phyloP scores from a whole-genome alignment of 2,329 filamentous ascomycete species.

The Plectosphaerella plurivora region DNA sequence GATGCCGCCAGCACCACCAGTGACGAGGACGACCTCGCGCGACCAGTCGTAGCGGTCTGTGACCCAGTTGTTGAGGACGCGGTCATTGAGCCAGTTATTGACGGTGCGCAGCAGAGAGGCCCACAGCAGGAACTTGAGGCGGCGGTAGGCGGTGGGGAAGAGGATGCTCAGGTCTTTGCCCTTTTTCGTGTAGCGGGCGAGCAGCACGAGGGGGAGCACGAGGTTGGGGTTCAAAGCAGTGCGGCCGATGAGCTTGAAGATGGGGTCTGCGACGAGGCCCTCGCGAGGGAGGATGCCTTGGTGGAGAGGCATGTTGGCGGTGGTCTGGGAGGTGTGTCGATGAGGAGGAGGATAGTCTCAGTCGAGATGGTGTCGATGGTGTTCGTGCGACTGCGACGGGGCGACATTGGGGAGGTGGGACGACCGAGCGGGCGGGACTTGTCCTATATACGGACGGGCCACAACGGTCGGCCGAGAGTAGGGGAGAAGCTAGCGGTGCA shows the following conservation, averaged over 20 bases:
- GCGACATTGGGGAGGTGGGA: too few relatives aligned
- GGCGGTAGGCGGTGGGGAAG: conserved; percentile 44
- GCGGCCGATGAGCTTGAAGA: conserved; percentile 51
- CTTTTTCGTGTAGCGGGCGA: conserved; percentile 58
- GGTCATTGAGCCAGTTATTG: conserved; percentile 46
- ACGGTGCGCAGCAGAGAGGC: conserved; percentile 45
- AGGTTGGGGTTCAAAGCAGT: conserved; percentile 63
- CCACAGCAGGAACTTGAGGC: conserved; percentile 48
- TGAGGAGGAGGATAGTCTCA: neutral
- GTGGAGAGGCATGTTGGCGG: conserved; percentile 27
- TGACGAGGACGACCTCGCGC: conserved; percentile 67
- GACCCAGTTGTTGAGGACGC: conserved; percentile 44
- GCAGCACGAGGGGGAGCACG: conserved; percentile 58
- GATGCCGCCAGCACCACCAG: conserved; percentile 71
- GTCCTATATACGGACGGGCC: too few relatives aligned
- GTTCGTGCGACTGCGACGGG: too few relatives aligned
- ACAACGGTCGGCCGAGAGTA: too few relatives aligned
- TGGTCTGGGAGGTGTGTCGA: neutral
- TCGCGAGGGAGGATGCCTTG: conserved; percentile 50
- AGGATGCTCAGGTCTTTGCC: conserved; percentile 51
- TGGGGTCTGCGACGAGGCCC: conserved; percentile 56
- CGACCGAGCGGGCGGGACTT: too few relatives aligned
- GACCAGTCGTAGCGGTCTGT: conserved; percentile 59
- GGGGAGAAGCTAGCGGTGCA: too few relatives aligned
- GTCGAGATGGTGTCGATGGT: too few relatives aligned